Percentiles rank a stretch among this genome's conserved stretches.
These are phyloP conservation scores for Phallus indusiatus DNA, from an alignment of 768 basidiomycete genomes.

Conservation along the genomic window DNA sequence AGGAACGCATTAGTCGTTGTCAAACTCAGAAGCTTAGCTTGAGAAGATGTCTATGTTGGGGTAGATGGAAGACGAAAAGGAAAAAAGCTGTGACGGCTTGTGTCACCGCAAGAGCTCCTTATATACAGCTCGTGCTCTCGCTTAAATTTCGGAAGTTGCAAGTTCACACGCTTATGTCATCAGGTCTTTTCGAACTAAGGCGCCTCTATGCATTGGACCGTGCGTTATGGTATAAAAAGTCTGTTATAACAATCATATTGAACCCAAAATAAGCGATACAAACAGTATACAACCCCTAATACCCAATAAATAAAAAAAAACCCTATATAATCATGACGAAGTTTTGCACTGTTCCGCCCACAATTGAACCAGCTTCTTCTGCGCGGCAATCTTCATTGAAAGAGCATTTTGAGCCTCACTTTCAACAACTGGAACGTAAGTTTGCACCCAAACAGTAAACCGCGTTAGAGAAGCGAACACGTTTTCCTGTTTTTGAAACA, in stretches of 20 bases:
- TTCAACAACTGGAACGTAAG: conserved; percentile 5
- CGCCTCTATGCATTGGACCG: too few species aligned
- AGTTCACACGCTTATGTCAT: background rate
- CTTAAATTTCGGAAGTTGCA: background rate
- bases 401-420: background rate
- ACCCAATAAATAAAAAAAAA: background rate
- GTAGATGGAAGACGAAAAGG: background rate
- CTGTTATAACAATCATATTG: too few species aligned
- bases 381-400: background rate
- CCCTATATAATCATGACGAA: background rate
- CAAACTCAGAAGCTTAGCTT: too few species aligned
- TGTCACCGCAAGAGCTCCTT: background rate
- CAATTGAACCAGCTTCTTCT: background rate
- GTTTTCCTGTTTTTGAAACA: conserved; percentile 9
- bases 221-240: too few species aligned
- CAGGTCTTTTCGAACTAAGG: too few species aligned
- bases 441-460: conserved; percentile 11
- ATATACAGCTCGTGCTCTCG: background rate
- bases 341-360: background rate
- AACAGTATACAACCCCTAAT: too few species aligned
- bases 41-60: too few species aligned
- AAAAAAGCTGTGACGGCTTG: background rate
- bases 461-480: conserved; percentile 5
- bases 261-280: too few species aligned
- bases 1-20: background rate